Base-by-base conservation (phyloP, 306 rosid genomes). In the Vicia villosa region DNA sequence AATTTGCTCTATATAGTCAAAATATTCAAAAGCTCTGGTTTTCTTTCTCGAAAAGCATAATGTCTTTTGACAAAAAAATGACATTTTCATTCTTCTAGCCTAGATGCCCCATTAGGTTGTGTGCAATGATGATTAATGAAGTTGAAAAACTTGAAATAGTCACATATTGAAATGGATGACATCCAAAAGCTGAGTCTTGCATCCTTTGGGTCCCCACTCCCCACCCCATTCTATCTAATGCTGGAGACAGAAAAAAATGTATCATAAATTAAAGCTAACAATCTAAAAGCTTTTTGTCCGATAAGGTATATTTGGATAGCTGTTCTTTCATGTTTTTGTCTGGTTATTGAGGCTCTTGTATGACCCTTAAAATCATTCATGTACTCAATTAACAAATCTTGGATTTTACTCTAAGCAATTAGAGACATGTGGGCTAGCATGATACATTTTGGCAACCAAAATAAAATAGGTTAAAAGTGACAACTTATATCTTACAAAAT, bases 281-380 rank as follows among this genome's bases (percentile, higher is more conserved):
- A 74, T 42, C 17, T 38, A 13, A 22, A 71, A 21, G 46, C 77
- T 73, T 74, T 73, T 57, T 58, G 78, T 74, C 57, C 75, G 77
- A 76, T 56, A 64, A 54, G 52, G 75, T 77, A 76, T 63, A 57
- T 61, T 14, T 66, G 32, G 51, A 58, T 38, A 63, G 67, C 6
- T 28, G 32, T 73, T 69, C 79, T 70, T 70, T 70, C 76, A 72
- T 70, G 77, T 69, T 68, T 86, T 74, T 70, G 82, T 59, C 73
- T 59, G 63, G 63, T 47, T 34, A 50, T 71, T 56, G 66, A 47
- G 55, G 58, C 72, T 74, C 69, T 83, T 74, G 72, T 65, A 60
- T 68, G 78, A 72, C 69, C 70, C 59, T 41, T 45, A 72, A 47
- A 43, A 59, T 69, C 41, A 66, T 59, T 24, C 6, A 10, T 55